Conservation (phyloP, 495 filamentous ascomycete genomes). For the Lepidopterella palustris region DNA sequence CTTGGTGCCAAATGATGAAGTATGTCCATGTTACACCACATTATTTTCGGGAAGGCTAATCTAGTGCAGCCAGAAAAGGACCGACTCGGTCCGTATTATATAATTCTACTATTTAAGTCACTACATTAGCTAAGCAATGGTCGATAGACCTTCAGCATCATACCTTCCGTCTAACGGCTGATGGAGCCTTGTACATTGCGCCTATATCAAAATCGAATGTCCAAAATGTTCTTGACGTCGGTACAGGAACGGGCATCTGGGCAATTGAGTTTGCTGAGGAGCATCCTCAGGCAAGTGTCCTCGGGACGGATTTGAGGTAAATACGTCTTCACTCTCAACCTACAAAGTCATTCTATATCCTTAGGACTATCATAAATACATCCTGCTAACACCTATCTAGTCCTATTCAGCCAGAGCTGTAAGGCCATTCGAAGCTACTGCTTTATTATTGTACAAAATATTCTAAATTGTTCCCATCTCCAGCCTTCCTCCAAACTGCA, state of each 20-base stretch:
- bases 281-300: constrained; percentile 25
- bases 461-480: too few relatives aligned
- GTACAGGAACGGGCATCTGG: constrained; percentile 26
- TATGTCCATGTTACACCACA: constrained; percentile 7
- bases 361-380: too few relatives aligned
- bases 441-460: neutral
- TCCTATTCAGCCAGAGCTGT: constrained; percentile 22
- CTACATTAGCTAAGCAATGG: too few relatives aligned
- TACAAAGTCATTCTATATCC: neutral
- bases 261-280: constrained; percentile 28
- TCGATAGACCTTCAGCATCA: constrained; percentile 51
- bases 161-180: constrained; percentile 39
- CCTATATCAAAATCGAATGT: constrained; percentile 39
- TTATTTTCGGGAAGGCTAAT: neutral
- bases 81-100: constrained; percentile 36
- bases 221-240: constrained; percentile 41
- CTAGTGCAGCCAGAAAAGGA: constrained; percentile 35
- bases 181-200: constrained; percentile 40
- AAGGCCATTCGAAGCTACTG: neutral
- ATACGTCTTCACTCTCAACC: neutral
- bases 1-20: constrained; percentile 51
- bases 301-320: constrained; percentile 25
- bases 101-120: neutral
- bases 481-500: constrained; percentile 25
- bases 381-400: constrained; percentile 8